These are phyloP conservation scores for Coemansia sp. DNA, from an alignment of 192 early-diverging fungal species.

Conservation along the genomic window DNA sequence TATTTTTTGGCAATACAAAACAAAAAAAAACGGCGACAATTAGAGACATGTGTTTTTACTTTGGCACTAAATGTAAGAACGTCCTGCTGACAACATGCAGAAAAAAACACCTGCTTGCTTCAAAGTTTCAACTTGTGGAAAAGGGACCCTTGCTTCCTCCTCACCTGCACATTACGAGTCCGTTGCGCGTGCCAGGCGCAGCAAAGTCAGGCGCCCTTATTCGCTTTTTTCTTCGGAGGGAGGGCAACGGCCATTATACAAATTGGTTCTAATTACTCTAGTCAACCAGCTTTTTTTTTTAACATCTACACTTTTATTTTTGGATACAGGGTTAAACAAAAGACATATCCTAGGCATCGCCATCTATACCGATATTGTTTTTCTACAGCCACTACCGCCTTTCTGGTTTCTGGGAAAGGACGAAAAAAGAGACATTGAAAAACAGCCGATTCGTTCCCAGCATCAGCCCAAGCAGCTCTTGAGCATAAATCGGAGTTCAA, in stretches of 20 bases:
- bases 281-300: no score
- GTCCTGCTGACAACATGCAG: slow-evolving; percentile 11
- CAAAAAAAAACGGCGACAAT: slow-evolving; percentile 2
- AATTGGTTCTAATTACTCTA: neutral
- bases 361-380: neutral
- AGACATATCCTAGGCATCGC: neutral
- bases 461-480: no score
- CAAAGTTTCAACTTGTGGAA: slow-evolving; percentile 1
- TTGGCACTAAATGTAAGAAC: neutral
- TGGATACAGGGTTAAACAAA: neutral
- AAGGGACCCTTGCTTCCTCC: neutral
- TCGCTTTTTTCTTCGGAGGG: neutral
- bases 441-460: neutral
- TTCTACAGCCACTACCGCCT: neutral
- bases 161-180: neutral
- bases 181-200: neutral
- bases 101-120: slow-evolving; percentile 2
- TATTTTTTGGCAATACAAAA: neutral
- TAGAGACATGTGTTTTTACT: slow-evolving; percentile 2
- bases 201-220: neutral
- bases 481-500: neutral
- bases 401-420: neutral
- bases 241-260: neutral
- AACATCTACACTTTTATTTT: neutral
- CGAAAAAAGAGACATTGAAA: neutral